Base-by-base conservation (phyloP, 352 stramenopile genomes). In the Nothophytophthora sp. region DNA sequence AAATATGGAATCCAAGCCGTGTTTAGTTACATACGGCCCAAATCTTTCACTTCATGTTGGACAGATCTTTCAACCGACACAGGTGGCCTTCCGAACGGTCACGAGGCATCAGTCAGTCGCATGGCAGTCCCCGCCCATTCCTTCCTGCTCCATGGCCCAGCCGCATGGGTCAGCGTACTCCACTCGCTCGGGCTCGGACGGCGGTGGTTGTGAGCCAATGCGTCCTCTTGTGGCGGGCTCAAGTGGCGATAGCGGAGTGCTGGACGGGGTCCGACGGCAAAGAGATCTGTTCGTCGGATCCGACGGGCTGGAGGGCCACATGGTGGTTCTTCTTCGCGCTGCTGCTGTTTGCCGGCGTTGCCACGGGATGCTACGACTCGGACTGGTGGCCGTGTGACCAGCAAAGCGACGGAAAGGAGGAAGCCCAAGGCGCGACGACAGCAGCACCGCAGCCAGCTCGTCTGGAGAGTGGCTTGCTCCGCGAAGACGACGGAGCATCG, bases 261-360 rank as follows among this genome's bases (percentile, higher is more conserved):
- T 88, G 80, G 80, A 67, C 48, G 25, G 67, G 67, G 34, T 65
- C 56, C 38, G 74, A 86, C 33, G 80, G 76, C 42, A 55, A 68
- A 10, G 66, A 82, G 50, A 69, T 90, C 53, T 90, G 80, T 40
- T 60, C 68, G 8, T 44, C 66, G 3, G 80, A 90, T 15, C 62
- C 67, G 10, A 43, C 67, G 6, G 73, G 65, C 9, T 76, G 76
- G 60, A 49, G 77, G 39, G 56, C 67, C 22, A 55, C 74, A 28
- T 87, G 75, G 73, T 90, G 80, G 80, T 74, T 88, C 57, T 90
- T 81, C 70, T 77, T 88, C 52, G 71, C 54, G 27, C 30, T 84
- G 42, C 57, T 88, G 35, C 35, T 88, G 20, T 52, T 84, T 47
- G 51, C 53, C 12, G 52, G 67, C 25, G 46, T 40, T 45, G 52